Percentiles rank a stretch among this genome's conserved stretches.
Evolutionary conservation across 257 asterid genomes (phyloP).

Genomic region (Penstemon davidsonii): DNA sequence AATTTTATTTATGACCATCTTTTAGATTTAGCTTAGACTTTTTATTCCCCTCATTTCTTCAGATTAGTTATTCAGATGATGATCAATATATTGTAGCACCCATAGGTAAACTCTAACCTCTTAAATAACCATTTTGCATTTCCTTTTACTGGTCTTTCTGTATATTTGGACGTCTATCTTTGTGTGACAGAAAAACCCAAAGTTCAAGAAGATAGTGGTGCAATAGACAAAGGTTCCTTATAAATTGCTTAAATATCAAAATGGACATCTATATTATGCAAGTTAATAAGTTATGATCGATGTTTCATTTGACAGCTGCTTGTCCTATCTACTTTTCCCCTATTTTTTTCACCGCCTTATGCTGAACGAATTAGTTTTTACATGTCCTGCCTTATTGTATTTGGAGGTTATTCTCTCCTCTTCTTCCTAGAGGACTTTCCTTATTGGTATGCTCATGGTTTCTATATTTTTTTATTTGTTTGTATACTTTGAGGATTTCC

Average conservation of each 20-base stretch:
- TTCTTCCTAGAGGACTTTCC: no score
- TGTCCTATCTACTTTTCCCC: no score
- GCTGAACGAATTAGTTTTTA: no score
- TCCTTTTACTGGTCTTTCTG: constrained; percentile 21
- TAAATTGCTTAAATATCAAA: constrained; percentile 13
- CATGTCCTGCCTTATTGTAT: no score
- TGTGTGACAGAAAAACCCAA: constrained; percentile 48
- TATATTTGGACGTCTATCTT: constrained; percentile 21
- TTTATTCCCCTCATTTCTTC: constrained; percentile 30
- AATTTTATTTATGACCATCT: no score
- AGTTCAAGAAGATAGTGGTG: constrained; percentile 39
- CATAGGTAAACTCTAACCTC: constrained; percentile 46
- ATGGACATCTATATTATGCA: constrained; percentile 11
- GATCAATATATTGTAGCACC: constrained; percentile 74
- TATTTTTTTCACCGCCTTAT: no score
- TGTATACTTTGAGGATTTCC: no score
- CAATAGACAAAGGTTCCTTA: constrained; percentile 57
- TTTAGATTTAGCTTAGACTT: not conserved
- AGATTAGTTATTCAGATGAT: constrained; percentile 74
- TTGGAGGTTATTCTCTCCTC: no score
- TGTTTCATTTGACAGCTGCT: constrained; percentile 10
- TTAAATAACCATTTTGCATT: not conserved
- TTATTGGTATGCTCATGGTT: no score
- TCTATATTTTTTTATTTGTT: no score
- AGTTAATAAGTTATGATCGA: constrained; percentile 24